Conservation (phyloP, 2,329 filamentous ascomycete species). For the Colletotrichum salicis region DNA sequence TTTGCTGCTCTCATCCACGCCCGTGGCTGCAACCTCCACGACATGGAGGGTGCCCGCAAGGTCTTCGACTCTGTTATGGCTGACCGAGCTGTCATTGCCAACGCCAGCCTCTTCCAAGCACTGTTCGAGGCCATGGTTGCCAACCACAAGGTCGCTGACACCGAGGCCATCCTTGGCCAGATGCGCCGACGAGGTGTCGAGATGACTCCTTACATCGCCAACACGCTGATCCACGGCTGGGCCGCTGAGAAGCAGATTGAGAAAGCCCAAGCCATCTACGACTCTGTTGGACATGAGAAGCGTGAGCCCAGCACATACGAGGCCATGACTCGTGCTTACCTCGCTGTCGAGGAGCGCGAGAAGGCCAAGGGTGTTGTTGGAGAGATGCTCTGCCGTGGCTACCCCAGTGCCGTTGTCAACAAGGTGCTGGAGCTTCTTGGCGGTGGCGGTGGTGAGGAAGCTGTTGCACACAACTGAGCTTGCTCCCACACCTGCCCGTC, state of each 20-base stretch:
- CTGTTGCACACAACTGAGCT: slow-evolving; percentile 37
- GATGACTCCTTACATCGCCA: slow-evolving; percentile 97
- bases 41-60: slow-evolving; percentile 83
- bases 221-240: slow-evolving; percentile 98
- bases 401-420: slow-evolving; percentile 89
- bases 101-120: slow-evolving; percentile 92
- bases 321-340: slow-evolving; percentile 94
- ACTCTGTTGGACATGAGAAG: slow-evolving; percentile 78
- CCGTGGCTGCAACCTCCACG: slow-evolving; percentile 91
- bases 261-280: slow-evolving; percentile 83
- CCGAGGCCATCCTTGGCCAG: slow-evolving; percentile 76
- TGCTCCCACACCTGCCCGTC: not conserved
- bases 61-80: slow-evolving; percentile 85
- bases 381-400: slow-evolving; percentile 91
- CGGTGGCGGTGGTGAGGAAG: slow-evolving; percentile 59
- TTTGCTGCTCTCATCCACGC: slow-evolving; percentile 96
- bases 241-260: slow-evolving; percentile 82
- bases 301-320: slow-evolving; percentile 98
- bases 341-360: slow-evolving; percentile 83
- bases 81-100: slow-evolving; percentile 73
- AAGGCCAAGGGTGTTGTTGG: slow-evolving; percentile 82
- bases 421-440: slow-evolving; percentile 93
- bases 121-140: slow-evolving; percentile 98
- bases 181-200: slow-evolving; percentile 82
- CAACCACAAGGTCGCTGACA: slow-evolving; percentile 85